Conservation (phyloP, 2,329 filamentous ascomycete species). For the Pseudonectria buxi region DNA sequence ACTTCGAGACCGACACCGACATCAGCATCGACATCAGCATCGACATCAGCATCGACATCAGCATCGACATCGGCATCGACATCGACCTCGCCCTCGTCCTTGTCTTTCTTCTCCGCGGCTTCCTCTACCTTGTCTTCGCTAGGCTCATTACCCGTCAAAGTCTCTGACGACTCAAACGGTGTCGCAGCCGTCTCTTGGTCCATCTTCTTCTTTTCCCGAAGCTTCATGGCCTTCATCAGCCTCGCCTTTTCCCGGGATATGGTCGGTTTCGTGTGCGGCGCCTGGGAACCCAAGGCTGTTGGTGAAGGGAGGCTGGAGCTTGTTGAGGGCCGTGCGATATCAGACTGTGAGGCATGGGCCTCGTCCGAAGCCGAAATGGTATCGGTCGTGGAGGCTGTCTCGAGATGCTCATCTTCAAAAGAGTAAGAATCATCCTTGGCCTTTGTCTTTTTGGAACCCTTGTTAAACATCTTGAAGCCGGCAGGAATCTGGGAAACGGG, state of each 20-base stretch:
- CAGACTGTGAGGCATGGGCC: slow-evolving; percentile 14
- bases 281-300: slow-evolving; percentile 31
- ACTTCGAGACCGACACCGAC: no score
- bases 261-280: slow-evolving; percentile 38
- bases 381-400: slow-evolving; percentile 30
- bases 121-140: slow-evolving; percentile 16
- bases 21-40: slow-evolving; percentile 12
- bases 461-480: slow-evolving; percentile 65
- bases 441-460: slow-evolving; percentile 44
- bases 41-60: slow-evolving; percentile 12
- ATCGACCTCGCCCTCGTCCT: slow-evolving; percentile 14
- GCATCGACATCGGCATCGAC: slow-evolving; percentile 10
- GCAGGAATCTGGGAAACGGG: slow-evolving; percentile 75
- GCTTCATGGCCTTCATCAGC: slow-evolving; percentile 87
- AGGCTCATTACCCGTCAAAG: neutral
- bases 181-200: slow-evolving; percentile 10
- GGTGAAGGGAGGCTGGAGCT: slow-evolving; percentile 41
- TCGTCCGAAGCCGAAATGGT: slow-evolving; percentile 32
- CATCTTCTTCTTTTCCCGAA: slow-evolving; percentile 72
- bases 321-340: slow-evolving; percentile 31
- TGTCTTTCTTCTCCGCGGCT: slow-evolving; percentile 16
- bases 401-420: slow-evolving; percentile 30
- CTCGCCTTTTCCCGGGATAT: slow-evolving; percentile 86
- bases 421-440: slow-evolving; percentile 22
- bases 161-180: no score